Evolutionary conservation across 768 basidiomycete species (phyloP).

Genomic region (Amanita muscaria): DNA sequence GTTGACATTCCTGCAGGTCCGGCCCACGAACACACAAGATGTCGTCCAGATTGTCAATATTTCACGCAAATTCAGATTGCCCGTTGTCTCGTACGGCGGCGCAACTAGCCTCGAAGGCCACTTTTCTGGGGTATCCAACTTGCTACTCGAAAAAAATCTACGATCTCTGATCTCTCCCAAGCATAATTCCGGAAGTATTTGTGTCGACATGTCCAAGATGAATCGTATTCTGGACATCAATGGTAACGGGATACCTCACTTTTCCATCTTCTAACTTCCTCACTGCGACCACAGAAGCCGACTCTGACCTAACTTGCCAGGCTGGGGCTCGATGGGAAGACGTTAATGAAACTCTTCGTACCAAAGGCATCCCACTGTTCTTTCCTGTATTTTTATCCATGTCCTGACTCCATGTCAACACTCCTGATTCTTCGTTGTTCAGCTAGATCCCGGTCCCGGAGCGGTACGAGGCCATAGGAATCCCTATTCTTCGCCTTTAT

Average conservation of each 20-base stretch:
- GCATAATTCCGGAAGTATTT: slow-evolving; percentile 59
- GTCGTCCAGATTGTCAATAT: slow-evolving; percentile 76
- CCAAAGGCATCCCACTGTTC: slow-evolving; percentile 68
- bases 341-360: slow-evolving; percentile 60
- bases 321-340: slow-evolving; percentile 74
- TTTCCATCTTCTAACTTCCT: background rate
- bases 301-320: slow-evolving; percentile 71
- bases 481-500: background rate
- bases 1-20: slow-evolving; percentile 38
- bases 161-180: slow-evolving; percentile 14
- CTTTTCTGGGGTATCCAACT: slow-evolving; percentile 54
- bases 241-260: slow-evolving; percentile 30
- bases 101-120: slow-evolving; percentile 87
- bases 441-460: slow-evolving; percentile 69
- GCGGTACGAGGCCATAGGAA: slow-evolving; percentile 31
- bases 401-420: background rate
- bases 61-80: slow-evolving; percentile 63
- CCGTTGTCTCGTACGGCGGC: slow-evolving; percentile 75
- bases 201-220: slow-evolving; percentile 78
- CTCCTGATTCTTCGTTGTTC: background rate
- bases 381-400: too few species aligned
- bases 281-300: slow-evolving; percentile 37
- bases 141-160: background rate
- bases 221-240: slow-evolving; percentile 70
- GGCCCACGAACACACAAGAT: slow-evolving; percentile 63